Conservation (phyloP, 2,329 filamentous ascomycete species). For the Claviceps quebecensis region DNA sequence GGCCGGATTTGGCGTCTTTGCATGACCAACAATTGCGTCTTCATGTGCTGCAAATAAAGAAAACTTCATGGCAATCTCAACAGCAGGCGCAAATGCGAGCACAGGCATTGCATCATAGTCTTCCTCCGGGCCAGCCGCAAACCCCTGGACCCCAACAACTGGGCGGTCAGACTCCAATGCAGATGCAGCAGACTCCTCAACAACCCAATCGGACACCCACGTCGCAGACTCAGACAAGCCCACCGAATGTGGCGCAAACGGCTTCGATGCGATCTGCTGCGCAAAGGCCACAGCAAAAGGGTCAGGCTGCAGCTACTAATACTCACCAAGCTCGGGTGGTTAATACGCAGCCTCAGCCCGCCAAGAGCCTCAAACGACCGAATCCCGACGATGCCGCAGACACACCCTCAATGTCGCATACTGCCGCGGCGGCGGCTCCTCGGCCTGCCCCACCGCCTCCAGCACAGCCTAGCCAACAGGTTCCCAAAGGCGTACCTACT, state of each 20-base stretch:
- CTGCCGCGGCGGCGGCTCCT: conserved; percentile 3
- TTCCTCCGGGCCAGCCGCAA: conserved; percentile 10
- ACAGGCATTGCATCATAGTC: conserved; percentile 9
- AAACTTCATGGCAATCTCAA: conserved; percentile 17
- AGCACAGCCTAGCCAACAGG: conserved; percentile 13
- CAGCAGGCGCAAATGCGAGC: conserved; percentile 13
- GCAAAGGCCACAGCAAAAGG: conserved; percentile 15
- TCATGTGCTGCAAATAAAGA: conserved; percentile 21
- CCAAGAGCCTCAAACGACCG: conserved; percentile 37
- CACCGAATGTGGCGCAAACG: conserved; percentile 31
- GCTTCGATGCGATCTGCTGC: conserved; percentile 15
- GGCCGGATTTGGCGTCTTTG: conserved; percentile 14
- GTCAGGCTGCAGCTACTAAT: conserved; percentile 9
- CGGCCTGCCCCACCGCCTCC: conserved; percentile 12
- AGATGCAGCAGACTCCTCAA: conserved; percentile 36
- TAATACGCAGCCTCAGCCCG: conserved; percentile 12
- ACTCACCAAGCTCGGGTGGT: conserved; percentile 10
- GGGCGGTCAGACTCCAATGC: conserved; percentile 9
- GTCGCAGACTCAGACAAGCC: conserved; percentile 22
- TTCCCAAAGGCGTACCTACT: conserved; percentile 11
- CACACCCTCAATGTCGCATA: conserved; percentile 10
- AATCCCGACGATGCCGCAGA: conserved; percentile 31
- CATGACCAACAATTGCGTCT: conserved; percentile 20
- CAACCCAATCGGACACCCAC: conserved; percentile 27
- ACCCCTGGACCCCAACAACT: conserved; percentile 10